Percentiles rank a stretch among this genome's conserved stretches.
phyloP scores from a whole-genome alignment of 352 stramenopile genomes.

The Blastocystis sp. region DNA sequence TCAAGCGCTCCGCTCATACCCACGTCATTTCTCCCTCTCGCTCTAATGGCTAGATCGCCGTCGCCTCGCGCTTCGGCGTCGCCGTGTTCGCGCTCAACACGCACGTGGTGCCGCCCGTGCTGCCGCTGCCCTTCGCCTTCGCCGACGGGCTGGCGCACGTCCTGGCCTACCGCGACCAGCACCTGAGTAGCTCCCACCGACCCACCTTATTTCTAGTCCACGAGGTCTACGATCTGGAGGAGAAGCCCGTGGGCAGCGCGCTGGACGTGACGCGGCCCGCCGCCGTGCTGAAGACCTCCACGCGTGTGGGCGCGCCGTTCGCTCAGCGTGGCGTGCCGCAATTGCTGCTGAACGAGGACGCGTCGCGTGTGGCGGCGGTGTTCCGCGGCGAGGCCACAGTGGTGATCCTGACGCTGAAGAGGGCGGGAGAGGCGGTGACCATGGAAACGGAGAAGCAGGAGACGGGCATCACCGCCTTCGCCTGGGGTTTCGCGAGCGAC shows the following conservation, averaged over 20 bases:
- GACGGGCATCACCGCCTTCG: neutral
- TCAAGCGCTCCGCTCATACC: neutral
- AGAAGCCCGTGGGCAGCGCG: neutral
- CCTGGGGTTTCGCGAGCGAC: constrained; percentile 4
- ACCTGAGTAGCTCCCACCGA: neutral
- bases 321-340: too few species aligned
- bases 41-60: constrained; percentile 11
- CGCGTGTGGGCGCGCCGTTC: neutral
- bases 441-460: neutral
- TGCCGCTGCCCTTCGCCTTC: neutral
- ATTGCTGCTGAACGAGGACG: constrained; percentile 29
- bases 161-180: neutral
- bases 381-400: neutral
- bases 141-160: neutral
- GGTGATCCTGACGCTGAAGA: neutral
- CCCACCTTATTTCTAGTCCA: neutral
- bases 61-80: constrained; percentile 27
- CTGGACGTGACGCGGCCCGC: neutral
- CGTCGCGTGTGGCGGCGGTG: neutral
- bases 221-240: constrained; percentile 13
- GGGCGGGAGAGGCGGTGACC: neutral
- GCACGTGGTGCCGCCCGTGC: neutral
- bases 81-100: neutral
- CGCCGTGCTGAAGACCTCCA: neutral
- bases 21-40: neutral